phyloP scores from a whole-genome alignment of 2,329 filamentous ascomycete species.

The Pyricularia grisea region DNA sequence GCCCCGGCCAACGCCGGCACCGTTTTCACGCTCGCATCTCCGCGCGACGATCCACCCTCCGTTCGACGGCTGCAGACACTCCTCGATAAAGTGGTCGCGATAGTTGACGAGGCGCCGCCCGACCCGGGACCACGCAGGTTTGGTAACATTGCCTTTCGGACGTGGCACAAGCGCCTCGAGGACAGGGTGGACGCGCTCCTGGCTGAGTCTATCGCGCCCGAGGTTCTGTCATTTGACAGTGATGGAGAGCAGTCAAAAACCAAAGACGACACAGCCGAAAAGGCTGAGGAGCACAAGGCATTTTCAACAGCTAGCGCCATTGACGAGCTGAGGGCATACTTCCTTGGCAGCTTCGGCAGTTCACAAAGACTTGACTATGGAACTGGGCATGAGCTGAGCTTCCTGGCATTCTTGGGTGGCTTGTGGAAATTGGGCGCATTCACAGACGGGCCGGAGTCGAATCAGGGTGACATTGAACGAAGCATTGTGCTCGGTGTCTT shows the following conservation, averaged over 20 bases:
- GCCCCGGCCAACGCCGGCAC: constrained; percentile 25
- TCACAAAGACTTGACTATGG: constrained; percentile 87
- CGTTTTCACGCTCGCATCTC: constrained; percentile 34
- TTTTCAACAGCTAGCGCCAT: constrained; percentile 26
- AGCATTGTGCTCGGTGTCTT: constrained; percentile 74
- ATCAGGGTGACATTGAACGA: constrained; percentile 55
- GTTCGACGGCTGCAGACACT: constrained; percentile 58
- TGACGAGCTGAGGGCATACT: constrained; percentile 67
- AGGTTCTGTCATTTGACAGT: constrained; percentile 15
- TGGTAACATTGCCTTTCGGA: constrained; percentile 83
- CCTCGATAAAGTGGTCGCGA: constrained; percentile 50
- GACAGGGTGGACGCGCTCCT: constrained; percentile 48
- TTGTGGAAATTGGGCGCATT: constrained; percentile 90
- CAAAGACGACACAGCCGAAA: constrained; percentile 6
- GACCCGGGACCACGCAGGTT: constrained; percentile 81
- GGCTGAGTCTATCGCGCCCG: constrained; percentile 39
- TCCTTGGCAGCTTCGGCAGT: constrained; percentile 82
- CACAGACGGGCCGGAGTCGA: constrained; percentile 30
- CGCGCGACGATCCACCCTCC: constrained; percentile 38
- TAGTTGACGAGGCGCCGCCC: constrained; percentile 73
- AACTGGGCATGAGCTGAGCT: constrained; percentile 91
- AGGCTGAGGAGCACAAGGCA: constrained; percentile 18
- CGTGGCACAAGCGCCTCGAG: constrained; percentile 66
- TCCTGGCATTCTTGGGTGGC: constrained; percentile 80
- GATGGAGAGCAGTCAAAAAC: background rate